Conservation (phyloP, 495 filamentous ascomycete species). For the Parathielavia hyrcaniae region DNA sequence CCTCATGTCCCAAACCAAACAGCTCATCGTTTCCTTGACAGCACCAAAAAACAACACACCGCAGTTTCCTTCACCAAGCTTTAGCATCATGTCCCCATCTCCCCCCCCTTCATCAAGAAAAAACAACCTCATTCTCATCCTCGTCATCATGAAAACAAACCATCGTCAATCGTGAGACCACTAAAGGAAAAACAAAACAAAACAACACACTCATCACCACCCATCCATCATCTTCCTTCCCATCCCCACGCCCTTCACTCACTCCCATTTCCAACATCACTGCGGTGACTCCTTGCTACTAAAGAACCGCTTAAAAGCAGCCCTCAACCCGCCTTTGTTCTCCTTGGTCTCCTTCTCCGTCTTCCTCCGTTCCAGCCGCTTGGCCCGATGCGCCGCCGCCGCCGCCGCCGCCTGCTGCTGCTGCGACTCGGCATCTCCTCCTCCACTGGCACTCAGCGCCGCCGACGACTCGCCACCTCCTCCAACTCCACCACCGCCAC, state of each 20-base stretch:
- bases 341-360: slow-evolving; percentile 21
- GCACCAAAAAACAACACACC: no score
- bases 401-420: no score
- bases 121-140: no score
- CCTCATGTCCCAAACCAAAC: neutral
- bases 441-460: slow-evolving; percentile 19
- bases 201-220: neutral
- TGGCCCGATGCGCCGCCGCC: slow-evolving; percentile 27
- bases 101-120: no score
- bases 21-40: neutral
- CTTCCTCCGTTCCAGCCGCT: slow-evolving; percentile 30
- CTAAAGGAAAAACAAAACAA: no score
- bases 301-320: slow-evolving; percentile 38
- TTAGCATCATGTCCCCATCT: no score
- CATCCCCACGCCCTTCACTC: neutral
- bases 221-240: neutral
- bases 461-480: slow-evolving; percentile 3
- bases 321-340: slow-evolving; percentile 74
- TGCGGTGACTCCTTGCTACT: neutral
- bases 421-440: slow-evolving; percentile 23
- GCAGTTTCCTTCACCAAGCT: no score
- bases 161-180: no score
- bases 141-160: no score
- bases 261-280: no score
- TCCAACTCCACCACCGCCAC: neutral